These are phyloP conservation scores for Polysphondylium violaceum DNA, from an alignment of 78 protist species.

Conservation along the genomic window DNA sequence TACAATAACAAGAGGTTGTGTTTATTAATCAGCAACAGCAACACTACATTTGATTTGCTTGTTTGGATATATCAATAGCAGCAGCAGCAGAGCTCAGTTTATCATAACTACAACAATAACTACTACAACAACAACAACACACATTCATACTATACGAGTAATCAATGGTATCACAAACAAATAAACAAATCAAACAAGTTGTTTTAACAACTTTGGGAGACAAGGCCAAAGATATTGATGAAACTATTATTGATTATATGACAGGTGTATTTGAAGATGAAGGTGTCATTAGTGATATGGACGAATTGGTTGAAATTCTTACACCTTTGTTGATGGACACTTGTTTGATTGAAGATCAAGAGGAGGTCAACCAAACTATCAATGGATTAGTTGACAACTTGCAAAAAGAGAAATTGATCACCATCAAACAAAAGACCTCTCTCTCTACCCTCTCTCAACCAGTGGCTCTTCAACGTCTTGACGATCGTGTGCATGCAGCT, in stretches of 20 bases:
- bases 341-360: slow-evolving; percentile 25
- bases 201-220: slow-evolving; percentile 37
- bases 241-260: slow-evolving; percentile 78
- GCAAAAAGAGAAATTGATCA: slow-evolving; percentile 4
- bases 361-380: neutral
- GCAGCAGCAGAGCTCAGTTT: too few relatives aligned
- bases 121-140: neutral
- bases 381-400: neutral
- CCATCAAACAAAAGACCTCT: slow-evolving; percentile 6
- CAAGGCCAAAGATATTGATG: slow-evolving; percentile 59
- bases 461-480: slow-evolving; percentile 17
- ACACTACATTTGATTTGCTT: too few relatives aligned
- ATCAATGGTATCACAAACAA: neutral
- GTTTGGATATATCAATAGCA: too few relatives aligned
- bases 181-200: slow-evolving; percentile 51
- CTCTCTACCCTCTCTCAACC: slow-evolving; percentile 19
- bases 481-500: slow-evolving; percentile 75
- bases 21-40: too few relatives aligned
- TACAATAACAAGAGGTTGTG: too few relatives aligned
- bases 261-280: slow-evolving; percentile 78
- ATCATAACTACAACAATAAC: too few relatives aligned
- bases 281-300: slow-evolving; percentile 24
- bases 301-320: slow-evolving; percentile 63
- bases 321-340: slow-evolving; percentile 79
- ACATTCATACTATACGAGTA: neutral